phyloP scores from a whole-genome alignment of 345 rosid genomes.

The Trapa incisa region DNA sequence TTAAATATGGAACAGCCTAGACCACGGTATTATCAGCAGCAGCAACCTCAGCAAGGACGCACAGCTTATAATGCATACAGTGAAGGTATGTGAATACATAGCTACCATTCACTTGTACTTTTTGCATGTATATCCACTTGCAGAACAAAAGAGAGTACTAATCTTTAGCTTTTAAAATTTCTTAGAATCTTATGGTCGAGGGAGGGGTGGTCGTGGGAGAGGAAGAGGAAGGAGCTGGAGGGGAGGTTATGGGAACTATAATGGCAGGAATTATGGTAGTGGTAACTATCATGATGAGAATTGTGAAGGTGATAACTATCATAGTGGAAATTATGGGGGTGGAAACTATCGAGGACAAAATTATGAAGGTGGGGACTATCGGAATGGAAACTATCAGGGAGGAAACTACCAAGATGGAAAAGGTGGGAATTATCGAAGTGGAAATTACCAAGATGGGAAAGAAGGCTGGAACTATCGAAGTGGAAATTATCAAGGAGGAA shows the following conservation, averaged over 20 bases:
- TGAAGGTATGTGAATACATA: conserved; percentile 42
- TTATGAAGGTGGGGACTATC: conserved; percentile 6
- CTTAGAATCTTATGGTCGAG: conserved; percentile 36
- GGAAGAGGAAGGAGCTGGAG: conserved; percentile 42
- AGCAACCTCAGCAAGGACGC: conserved; percentile 37
- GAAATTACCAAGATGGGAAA: too few relatives aligned
- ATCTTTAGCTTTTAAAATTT: conserved; percentile 12
- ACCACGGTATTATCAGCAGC: conserved; percentile 44
- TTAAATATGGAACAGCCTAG: conserved; percentile 32
- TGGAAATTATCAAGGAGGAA: background rate
- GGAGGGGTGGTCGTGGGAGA: conserved; percentile 34
- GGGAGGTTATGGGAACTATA: conserved; percentile 29
- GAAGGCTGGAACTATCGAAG: too few relatives aligned
- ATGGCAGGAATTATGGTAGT: conserved; percentile 18
- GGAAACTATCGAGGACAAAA: background rate
- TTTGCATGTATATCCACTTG: background rate
- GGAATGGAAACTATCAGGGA: background rate
- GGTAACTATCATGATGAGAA: conserved; percentile 2
- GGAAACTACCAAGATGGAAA: background rate
- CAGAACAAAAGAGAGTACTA: background rate
- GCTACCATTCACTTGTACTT: conserved; percentile 2
- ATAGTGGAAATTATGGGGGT: conserved; percentile 6
- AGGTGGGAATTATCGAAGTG: too few relatives aligned
- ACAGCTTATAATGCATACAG: conserved; percentile 34
- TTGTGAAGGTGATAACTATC: conserved; percentile 3